Evolutionary conservation across 2,329 filamentous ascomycete species (phyloP).

Genomic region (Pestalotiopsis sp.): DNA sequence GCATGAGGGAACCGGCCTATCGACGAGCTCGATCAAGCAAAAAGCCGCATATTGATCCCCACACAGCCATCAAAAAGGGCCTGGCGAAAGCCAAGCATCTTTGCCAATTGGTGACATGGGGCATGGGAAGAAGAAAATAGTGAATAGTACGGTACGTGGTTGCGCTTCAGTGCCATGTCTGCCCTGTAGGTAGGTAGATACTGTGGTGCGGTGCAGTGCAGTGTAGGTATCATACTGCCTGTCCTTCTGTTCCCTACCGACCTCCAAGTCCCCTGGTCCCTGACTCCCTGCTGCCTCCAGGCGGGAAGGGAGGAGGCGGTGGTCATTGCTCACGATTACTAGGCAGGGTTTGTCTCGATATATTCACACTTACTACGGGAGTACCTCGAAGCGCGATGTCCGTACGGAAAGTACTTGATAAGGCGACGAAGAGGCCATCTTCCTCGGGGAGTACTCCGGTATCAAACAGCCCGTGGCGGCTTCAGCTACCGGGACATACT

Average conservation of each 20-base stretch:
- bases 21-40: constrained; percentile 29
- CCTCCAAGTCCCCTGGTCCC: not conserved
- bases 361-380: not conserved
- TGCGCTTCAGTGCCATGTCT: not conserved
- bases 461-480: too few species aligned
- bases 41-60: constrained; percentile 27
- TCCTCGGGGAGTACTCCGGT: too few species aligned
- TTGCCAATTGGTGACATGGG: not conserved
- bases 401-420: not conserved
- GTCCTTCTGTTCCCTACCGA: not conserved
- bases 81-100: constrained; percentile 1
- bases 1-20: constrained; percentile 14
- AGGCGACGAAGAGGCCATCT: not conserved
- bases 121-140: not conserved
- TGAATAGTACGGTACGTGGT: too few species aligned
- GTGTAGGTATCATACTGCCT: not conserved
- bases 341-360: not conserved
- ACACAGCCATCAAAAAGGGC: constrained; percentile 17
- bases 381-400: not conserved
- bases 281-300: not conserved
- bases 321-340: constrained; percentile 1
- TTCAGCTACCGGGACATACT: too few species aligned
- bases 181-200: not conserved
- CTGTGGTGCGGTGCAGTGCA: not conserved
- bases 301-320: constrained; percentile 1